A percentile compares a stretch with the other conserved stretches of the same genome.
These are phyloP conservation scores for Cladophialophora bantiana DNA, from an alignment of 2,329 filamentous ascomycete species.

Conservation along the genomic window DNA sequence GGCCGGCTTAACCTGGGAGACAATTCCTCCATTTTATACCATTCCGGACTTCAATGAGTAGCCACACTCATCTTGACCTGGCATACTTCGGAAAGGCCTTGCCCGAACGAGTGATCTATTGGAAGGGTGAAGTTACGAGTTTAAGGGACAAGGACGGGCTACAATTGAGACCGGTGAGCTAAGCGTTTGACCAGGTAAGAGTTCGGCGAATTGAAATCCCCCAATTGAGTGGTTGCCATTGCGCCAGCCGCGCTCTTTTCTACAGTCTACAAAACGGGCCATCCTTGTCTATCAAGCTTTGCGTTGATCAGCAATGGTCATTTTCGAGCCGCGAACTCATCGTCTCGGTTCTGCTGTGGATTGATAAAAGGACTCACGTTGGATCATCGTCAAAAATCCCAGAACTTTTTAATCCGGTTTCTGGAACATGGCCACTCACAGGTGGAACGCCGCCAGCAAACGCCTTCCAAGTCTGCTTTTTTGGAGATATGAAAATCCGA, in stretches of 20 bases:
- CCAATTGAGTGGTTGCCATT: neutral
- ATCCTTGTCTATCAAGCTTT: neutral
- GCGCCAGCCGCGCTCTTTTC: neutral
- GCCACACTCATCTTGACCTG: neutral
- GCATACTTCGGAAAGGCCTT: neutral
- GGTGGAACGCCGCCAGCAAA: neutral
- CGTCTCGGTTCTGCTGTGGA: neutral
- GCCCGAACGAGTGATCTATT: neutral
- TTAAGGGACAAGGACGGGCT: neutral
- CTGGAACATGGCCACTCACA: neutral
- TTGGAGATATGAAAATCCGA: too few species aligned
- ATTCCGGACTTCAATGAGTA: neutral
- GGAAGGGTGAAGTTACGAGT: neutral
- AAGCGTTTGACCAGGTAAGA: too few species aligned
- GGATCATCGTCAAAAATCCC: neutral
- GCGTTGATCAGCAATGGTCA: too few species aligned
- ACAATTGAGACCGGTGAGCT: neutral
- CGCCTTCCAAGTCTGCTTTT: neutral
- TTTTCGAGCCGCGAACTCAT: neutral
- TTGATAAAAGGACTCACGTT: neutral
- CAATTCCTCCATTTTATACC: neutral
- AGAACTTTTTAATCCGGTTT: neutral
- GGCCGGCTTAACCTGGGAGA: neutral
- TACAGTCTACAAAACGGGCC: neutral
- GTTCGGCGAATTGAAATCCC: neutral